Conservation (phyloP, 2,329 filamentous ascomycete species). For the Aaosphaeria arxii region DNA sequence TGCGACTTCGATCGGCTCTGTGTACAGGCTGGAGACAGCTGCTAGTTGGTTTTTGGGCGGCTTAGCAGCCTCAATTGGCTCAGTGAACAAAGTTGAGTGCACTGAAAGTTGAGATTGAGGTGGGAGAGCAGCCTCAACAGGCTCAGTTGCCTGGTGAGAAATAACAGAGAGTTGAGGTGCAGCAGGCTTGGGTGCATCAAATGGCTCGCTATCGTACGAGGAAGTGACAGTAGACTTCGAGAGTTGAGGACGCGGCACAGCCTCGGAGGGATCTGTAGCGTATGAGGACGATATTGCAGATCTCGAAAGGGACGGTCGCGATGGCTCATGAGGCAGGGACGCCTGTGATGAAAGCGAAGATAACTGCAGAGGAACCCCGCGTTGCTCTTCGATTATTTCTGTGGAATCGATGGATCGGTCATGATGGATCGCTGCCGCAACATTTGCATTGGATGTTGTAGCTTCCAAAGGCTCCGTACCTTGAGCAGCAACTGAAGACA, state of each 20-base stretch:
- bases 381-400: background rate
- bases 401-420: background rate
- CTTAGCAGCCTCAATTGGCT: conserved; percentile 12
- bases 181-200: background rate
- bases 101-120: conserved; percentile 11
- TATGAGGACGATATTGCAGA: background rate
- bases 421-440: background rate
- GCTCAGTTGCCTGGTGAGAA: conserved; percentile 20
- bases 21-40: conserved; percentile 8
- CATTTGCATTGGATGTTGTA: background rate
- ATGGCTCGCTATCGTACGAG: conserved; percentile 7
- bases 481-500: conserved; percentile 25
- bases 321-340: conserved; percentile 13
- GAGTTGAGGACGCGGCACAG: background rate
- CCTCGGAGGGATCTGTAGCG: background rate
- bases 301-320: background rate
- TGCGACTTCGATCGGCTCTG: conserved; percentile 6
- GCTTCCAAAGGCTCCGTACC: background rate
- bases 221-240: background rate
- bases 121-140: conserved; percentile 1
- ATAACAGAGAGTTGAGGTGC: conserved; percentile 19
- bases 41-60: conserved; percentile 10
- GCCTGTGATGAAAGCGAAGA: conserved; percentile 7
- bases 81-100: conserved; percentile 11
- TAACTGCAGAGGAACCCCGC: conserved; percentile 1